Base-by-base conservation (phyloP, 2,329 filamentous ascomycete genomes). In the Mollisiaceae sp. region DNA sequence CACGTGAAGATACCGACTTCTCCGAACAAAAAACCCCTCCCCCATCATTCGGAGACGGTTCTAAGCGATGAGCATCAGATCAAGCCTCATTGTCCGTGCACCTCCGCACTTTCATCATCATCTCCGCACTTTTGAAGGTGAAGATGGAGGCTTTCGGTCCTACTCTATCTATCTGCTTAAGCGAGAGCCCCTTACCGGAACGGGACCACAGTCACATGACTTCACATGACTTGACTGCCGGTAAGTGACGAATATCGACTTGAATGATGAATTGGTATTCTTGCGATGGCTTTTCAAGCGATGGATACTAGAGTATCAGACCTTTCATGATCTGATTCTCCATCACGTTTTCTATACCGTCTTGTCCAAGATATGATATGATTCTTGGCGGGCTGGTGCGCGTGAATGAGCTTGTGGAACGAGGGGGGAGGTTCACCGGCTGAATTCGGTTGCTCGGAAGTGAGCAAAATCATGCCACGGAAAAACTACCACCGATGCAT, bases 71-170 rank as follows among this genome's bases (percentile, higher is more conserved):
- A n/a, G 15, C 15, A 36, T 22, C 18, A 41, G 18, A 14, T 36
- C 38, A 39, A 54, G 32, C 59, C 35, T 41, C 59, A 55, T 50
- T 24, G 27, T 54, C 55, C 32, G 45, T 62, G 52, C 62, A 65
- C 61, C 61, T 65, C 66, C 66, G 55, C 61, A 64, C 50, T 57
- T 58, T 50, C 36, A 64, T 47, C 24, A 63, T 62, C 63, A 47
- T 55, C 61, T 65, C 66, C 58, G 60, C 63, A 59, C 60, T 56
- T 45, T 27, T 27, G 22, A 27, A 54, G 15, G 47, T 20, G 27
- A 54, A 59, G 50, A 52, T 50, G 54, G 39, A 52, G 27, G 20
- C 32, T 54, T 60, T 68, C 66, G 64, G 66, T 64, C 66, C 66
- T 65, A 59, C 47, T 68, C 62, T 54, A 2, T 35, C 55, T 52